phyloP scores from a whole-genome alignment of 1,139 yeast genomes.

The Yamadazyma kanchanaburiensis region DNA sequence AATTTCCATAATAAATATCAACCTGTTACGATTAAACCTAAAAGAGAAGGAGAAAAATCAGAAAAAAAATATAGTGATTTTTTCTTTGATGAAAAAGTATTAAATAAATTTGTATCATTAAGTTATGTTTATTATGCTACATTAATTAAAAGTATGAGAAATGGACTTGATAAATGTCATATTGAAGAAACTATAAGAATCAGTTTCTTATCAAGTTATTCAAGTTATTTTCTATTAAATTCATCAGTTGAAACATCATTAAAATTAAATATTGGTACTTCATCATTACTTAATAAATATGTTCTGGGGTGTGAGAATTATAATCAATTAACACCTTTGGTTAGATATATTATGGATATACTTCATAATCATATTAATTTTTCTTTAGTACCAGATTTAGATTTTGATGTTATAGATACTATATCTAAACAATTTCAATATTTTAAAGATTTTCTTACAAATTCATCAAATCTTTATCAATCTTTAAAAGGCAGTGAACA shows the following conservation, averaged over 20 bases:
- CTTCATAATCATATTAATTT: constrained; percentile 25
- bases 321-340: constrained; percentile 20
- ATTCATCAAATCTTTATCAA: constrained; percentile 13
- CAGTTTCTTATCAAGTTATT: constrained; percentile 37
- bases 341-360: constrained; percentile 22
- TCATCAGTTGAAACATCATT: constrained; percentile 32
- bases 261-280: constrained; percentile 34
- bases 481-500: constrained; percentile 11
- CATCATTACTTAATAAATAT: constrained; percentile 28
- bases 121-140: constrained; percentile 34
- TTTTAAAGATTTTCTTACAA: constrained; percentile 21
- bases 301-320: constrained; percentile 19
- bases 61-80: constrained; percentile 9
- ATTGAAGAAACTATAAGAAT: constrained; percentile 37
- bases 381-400: constrained; percentile 33
- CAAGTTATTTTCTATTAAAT: constrained; percentile 31
- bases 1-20: constrained; percentile 14
- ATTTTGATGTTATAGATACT: constrained; percentile 22
- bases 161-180: constrained; percentile 27
- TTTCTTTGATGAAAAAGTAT: constrained; percentile 27
- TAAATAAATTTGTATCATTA: constrained; percentile 28
- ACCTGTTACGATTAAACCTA: constrained; percentile 6
- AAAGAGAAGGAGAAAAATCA: constrained; percentile 2
- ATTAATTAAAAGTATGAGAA: constrained; percentile 31
- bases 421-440: constrained; percentile 13